These are phyloP conservation scores for Dothideomycetes sp. DNA, from an alignment of 2,329 filamentous ascomycete genomes.

Conservation along the genomic window DNA sequence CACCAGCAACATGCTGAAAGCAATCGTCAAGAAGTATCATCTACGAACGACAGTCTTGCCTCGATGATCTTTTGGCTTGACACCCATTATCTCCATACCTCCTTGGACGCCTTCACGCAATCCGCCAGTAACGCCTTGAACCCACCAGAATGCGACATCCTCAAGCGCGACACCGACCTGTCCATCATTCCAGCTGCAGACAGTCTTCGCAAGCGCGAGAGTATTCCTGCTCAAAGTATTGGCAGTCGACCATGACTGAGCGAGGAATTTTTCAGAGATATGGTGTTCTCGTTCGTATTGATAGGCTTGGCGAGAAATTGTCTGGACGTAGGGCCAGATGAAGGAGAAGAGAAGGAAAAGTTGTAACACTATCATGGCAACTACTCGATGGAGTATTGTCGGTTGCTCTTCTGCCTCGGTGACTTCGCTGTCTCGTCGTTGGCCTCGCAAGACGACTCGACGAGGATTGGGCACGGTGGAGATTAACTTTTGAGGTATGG, in stretches of 20 bases:
- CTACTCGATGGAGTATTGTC: constrained; percentile 50
- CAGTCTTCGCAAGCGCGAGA: constrained; percentile 43
- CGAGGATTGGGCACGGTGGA: constrained; percentile 8
- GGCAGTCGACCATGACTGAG: constrained; percentile 43
- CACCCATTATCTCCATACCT: constrained; percentile 41
- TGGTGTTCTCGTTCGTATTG: constrained; percentile 58
- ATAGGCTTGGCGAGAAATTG: constrained; percentile 46
- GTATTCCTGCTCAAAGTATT: constrained; percentile 46
- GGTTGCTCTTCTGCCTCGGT: constrained; percentile 15
- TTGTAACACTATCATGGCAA: constrained; percentile 49
- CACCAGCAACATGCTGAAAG: no score
- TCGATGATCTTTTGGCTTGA: constrained; percentile 11
- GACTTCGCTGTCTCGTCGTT: not conserved
- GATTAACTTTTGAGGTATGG: constrained; percentile 36
- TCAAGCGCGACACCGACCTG: constrained; percentile 51
- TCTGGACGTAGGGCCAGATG: constrained; percentile 51
- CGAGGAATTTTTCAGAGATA: constrained; percentile 50
- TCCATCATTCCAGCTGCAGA: constrained; percentile 55
- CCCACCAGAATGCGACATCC: constrained; percentile 50
- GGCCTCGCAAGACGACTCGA: not conserved
- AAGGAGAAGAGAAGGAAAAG: constrained; percentile 52
- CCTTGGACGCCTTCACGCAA: constrained; percentile 55
- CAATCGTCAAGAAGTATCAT: no score
- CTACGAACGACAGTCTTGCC: no score
- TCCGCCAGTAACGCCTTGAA: constrained; percentile 56